A percentile compares a stretch with the other conserved stretches of the same genome.
Conservation (phyloP, 2,329 filamentous ascomycete species). For the Colletotrichum theobromicola region DNA sequence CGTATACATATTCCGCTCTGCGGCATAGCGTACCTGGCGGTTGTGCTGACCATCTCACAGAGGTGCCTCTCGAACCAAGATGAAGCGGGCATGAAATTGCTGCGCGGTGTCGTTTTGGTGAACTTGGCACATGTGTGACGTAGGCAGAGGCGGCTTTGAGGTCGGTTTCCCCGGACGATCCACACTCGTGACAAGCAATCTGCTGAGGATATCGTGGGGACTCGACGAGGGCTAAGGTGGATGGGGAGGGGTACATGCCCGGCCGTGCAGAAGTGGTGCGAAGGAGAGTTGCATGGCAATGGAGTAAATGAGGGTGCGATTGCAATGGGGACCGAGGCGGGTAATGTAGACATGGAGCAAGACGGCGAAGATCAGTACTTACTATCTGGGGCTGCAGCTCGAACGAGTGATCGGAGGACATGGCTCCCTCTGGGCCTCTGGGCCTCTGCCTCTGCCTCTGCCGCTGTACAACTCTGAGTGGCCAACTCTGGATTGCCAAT, state of each 20-base stretch:
- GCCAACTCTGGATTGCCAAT: neutral
- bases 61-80: neutral
- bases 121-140: neutral
- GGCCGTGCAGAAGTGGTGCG: neutral
- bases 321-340: neutral
- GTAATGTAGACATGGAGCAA: neutral
- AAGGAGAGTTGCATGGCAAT: neutral
- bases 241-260: neutral
- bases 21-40: neutral
- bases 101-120: neutral
- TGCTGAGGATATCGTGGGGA: neutral
- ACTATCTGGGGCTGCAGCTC: neutral
- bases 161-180: neutral
- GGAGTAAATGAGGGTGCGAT: neutral
- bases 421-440: neutral
- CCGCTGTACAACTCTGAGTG: neutral
- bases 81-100: neutral
- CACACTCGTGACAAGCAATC: slow-evolving; percentile 4
- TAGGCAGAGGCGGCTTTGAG: neutral
- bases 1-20: neutral
- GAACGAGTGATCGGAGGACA: neutral
- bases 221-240: neutral
- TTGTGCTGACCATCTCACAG: neutral
- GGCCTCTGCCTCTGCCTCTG: neutral
- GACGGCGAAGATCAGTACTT: neutral